Evolutionary conservation across 2,329 filamentous ascomycete species (phyloP).

Genomic region (Aspergillus neoniger): DNA sequence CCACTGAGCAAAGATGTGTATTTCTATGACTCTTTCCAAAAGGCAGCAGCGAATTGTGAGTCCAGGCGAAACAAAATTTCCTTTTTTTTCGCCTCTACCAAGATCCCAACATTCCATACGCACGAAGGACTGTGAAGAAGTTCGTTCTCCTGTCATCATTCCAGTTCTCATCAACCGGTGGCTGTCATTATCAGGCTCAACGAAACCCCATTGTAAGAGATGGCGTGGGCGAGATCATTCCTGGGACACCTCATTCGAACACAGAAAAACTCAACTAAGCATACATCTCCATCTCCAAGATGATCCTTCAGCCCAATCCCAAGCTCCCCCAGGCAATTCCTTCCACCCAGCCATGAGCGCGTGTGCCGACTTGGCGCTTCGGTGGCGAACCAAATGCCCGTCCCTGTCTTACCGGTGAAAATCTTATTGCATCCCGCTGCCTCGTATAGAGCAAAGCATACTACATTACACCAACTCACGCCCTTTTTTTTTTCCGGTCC

Average conservation of each 20-base stretch:
- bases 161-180: neutral
- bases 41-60: neutral
- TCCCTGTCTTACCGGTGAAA: neutral
- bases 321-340: neutral
- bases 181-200: neutral
- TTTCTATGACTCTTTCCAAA: neutral
- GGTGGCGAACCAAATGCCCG: constrained; percentile 5
- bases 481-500: too few relatives aligned
- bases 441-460: too few relatives aligned
- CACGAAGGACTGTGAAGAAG: neutral
- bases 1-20: neutral
- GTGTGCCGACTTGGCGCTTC: constrained; percentile 7
- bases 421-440: neutral
- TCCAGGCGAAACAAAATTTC: neutral
- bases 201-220: neutral
- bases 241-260: neutral
- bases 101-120: neutral
- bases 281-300: neutral
- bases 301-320: neutral
- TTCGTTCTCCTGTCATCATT: neutral
- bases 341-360: neutral
- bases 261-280: neutral
- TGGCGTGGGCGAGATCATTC: neutral
- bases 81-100: neutral
- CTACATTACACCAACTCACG: too few relatives aligned